Evolutionary conservation across 2,329 filamentous ascomycete genomes (phyloP).

Genomic region (Ophiocordyceps camponoti-leonardi): DNA sequence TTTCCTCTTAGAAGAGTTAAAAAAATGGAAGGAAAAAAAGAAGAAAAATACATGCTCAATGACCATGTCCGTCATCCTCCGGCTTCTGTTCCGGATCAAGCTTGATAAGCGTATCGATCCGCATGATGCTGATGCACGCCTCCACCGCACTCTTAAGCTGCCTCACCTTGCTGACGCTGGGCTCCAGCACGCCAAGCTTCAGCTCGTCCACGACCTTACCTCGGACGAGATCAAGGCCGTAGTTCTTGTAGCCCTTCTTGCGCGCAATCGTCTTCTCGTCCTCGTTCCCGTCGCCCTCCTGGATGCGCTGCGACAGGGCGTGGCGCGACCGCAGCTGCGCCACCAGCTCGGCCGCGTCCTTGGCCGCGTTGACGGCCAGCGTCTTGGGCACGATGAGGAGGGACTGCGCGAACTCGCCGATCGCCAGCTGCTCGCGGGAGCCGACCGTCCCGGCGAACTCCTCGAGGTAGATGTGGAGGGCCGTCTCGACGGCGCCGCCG

Average conservation of each 20-base stretch:
- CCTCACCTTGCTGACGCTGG: constrained; percentile 94
- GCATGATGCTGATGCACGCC: constrained; percentile 97
- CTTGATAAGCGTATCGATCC: constrained; percentile 97
- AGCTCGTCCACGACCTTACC: constrained; percentile 87
- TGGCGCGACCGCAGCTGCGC: constrained; percentile 90
- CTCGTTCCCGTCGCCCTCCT: constrained; percentile 68
- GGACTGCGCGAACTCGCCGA: constrained; percentile 90
- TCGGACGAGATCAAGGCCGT: constrained; percentile 76
- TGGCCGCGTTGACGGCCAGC: constrained; percentile 88
- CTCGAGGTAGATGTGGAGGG: constrained; percentile 95
- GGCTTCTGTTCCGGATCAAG: constrained; percentile 77
- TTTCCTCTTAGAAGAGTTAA: background rate
- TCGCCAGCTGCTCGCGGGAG: constrained; percentile 91
- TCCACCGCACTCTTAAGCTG: constrained; percentile 98
- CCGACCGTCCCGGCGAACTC: constrained; percentile 96
- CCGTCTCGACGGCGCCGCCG: constrained; percentile 94
- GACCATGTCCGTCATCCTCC: constrained; percentile 67
- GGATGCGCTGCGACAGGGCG: constrained; percentile 80
- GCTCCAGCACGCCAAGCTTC: constrained; percentile 90
- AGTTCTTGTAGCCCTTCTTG: constrained; percentile 98
- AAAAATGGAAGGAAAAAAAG: background rate
- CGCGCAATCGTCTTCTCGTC: constrained; percentile 80
- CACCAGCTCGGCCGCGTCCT: constrained; percentile 87
- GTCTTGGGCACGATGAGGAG: constrained; percentile 94
- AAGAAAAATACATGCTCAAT: constrained; percentile 28